Evolutionary conservation across 169 alveolate species (phyloP).

Genomic region (Cryptosporidium muris): DNA sequence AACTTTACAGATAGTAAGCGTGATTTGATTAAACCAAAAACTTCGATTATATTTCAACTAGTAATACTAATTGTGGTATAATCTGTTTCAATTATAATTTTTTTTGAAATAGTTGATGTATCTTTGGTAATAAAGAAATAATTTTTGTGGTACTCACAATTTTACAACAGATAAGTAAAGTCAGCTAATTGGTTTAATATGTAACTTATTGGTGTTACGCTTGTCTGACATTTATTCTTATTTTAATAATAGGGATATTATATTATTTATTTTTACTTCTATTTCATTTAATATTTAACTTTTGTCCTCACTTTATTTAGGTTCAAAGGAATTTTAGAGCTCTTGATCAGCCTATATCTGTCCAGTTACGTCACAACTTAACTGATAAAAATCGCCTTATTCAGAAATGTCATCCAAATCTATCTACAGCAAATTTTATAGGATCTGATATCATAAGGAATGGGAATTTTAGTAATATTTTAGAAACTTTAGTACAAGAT

Average conservation of each 20-base stretch:
- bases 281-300: constrained; percentile 1
- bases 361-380: constrained; percentile 68
- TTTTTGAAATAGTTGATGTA: too few relatives aligned
- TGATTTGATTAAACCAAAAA: background rate
- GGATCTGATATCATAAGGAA: constrained; percentile 1
- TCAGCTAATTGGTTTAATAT: constrained; percentile 25
- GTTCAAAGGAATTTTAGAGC: constrained; percentile 60
- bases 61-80: background rate
- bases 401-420: constrained; percentile 46
- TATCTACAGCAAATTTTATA: constrained; percentile 5
- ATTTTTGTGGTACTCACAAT: constrained; percentile 46
- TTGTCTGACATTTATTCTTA: constrained; percentile 4
- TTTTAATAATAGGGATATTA: background rate
- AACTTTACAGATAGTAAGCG: background rate
- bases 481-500: constrained; percentile 7
- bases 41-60: background rate
- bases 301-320: background rate
- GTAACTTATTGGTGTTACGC: constrained; percentile 60
- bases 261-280: background rate
- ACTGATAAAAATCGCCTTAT: constrained; percentile 37
- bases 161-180: constrained; percentile 33
- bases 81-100: too few relatives aligned
- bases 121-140: background rate
- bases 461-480: background rate
- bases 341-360: constrained; percentile 71